Percentiles rank a stretch among this genome's conserved stretches.
Conservation (phyloP, 1,139 yeast genomes). For the Magnusiomyces fungicola region DNA sequence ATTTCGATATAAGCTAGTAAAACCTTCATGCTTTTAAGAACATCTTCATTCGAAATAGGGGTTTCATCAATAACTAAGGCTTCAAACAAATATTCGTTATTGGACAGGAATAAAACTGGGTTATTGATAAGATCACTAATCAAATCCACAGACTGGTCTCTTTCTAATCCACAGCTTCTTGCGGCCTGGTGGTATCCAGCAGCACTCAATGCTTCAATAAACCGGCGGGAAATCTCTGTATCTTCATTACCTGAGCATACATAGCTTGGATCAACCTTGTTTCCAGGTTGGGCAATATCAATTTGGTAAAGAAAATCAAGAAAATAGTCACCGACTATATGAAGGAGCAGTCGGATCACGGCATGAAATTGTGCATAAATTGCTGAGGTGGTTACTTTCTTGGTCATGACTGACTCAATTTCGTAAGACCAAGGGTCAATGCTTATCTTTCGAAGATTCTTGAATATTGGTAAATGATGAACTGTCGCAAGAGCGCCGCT, state of each 20-base stretch:
- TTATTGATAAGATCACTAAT: neutral
- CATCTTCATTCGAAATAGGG: neutral
- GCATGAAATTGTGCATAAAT: neutral
- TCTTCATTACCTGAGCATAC: neutral
- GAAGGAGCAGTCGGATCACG: neutral
- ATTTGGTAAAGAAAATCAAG: neutral
- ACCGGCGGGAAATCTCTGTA: neutral
- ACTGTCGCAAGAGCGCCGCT: neutral
- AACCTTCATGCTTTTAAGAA: neutral
- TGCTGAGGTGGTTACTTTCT: neutral
- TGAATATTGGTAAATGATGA: neutral
- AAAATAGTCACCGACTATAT: neutral
- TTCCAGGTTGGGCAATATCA: neutral
- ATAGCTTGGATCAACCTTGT: neutral
- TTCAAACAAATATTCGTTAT: neutral
- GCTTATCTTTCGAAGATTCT: neutral
- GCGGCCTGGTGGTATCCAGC: neutral
- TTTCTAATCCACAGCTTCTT: neutral
- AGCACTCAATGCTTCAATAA: neutral
- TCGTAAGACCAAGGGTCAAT: neutral
- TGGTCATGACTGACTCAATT: neutral
- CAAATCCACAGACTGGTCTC: neutral
- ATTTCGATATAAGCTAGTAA: neutral
- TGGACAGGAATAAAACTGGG: neutral
- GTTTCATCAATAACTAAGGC: neutral